Conservation (phyloP, 345 rosid genomes). For the Dimocarpus longan region DNA sequence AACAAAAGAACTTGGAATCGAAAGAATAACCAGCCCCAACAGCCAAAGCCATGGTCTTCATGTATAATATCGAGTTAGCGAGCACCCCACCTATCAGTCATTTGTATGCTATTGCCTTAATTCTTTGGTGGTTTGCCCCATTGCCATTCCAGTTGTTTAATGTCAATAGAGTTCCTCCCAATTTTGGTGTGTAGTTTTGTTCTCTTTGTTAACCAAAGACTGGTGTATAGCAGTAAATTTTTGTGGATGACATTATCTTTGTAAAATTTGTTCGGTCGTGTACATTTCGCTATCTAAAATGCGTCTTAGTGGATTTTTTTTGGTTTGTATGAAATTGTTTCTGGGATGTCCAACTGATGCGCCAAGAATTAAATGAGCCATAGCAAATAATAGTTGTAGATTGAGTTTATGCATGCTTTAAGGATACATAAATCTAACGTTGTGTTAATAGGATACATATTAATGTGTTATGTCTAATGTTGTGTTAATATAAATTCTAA, state of each 20-base stretch:
- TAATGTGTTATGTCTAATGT: too few relatives aligned
- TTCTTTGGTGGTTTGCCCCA: not conserved
- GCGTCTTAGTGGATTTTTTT: not conserved
- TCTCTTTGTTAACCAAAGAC: not conserved
- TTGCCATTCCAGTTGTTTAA: not conserved
- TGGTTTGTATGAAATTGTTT: not conserved
- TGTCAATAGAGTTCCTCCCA: conserved; percentile 6
- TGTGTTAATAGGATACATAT: too few relatives aligned
- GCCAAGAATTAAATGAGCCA: not conserved
- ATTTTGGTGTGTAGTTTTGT: not conserved
- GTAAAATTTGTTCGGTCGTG: not conserved
- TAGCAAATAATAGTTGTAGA: too few relatives aligned
- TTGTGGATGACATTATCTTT: not conserved
- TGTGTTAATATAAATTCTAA: too few relatives aligned
- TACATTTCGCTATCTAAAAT: not conserved
- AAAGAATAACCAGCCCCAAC: conserved; percentile 27
- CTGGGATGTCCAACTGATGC: not conserved
- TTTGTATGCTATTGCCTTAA: not conserved
- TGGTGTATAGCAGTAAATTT: not conserved
- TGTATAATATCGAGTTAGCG: conserved; percentile 9
- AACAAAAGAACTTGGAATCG: conserved; percentile 82
- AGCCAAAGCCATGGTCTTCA: not conserved
- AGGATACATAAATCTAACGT: too few relatives aligned
- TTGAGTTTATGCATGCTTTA: too few relatives aligned
- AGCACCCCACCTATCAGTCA: not conserved